Evolutionary conservation across 2,329 filamentous ascomycete species (phyloP).

Genomic region (Niveomyces coronatus): DNA sequence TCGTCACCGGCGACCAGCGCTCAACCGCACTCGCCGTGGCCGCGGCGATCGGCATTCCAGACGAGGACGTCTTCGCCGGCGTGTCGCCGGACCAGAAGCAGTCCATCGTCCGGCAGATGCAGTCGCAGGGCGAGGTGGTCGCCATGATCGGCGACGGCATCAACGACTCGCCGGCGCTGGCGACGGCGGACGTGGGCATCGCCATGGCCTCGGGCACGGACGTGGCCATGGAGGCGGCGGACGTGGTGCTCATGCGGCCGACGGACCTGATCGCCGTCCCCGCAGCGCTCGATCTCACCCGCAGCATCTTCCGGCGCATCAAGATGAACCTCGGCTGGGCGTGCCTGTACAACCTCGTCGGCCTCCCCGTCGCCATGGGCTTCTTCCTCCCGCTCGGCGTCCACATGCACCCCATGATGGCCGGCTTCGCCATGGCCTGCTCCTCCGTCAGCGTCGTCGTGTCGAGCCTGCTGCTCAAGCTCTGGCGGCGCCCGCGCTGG

Average conservation of each 20-base stretch:
- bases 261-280: conserved; percentile 91
- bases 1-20: conserved; percentile 87
- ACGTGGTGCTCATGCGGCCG: conserved; percentile 89
- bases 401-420: conserved; percentile 86
- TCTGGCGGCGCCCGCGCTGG: conserved; percentile 78
- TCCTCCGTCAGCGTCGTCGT: conserved; percentile 85
- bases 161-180: conserved; percentile 93
- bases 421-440: conserved; percentile 85
- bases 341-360: conserved; percentile 84
- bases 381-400: conserved; percentile 84
- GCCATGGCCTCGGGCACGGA: conserved; percentile 89
- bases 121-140: conserved; percentile 64
- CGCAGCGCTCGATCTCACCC: conserved; percentile 69
- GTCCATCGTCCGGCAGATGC: conserved; percentile 67
- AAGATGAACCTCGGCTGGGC: conserved; percentile 90
- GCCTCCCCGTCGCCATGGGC: conserved; percentile 94
- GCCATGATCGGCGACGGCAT: conserved; percentile 98
- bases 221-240: conserved; percentile 94
- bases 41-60: conserved; percentile 66
- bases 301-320: conserved; percentile 82
- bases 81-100: conserved; percentile 89
- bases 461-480: conserved; percentile 72
- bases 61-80: conserved; percentile 70
- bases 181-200: conserved; percentile 86
- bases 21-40: conserved; percentile 80